Evolutionary conservation across 371 early-diverging fungal species (phyloP), one percentile per base, ranked within the genome.

Genomic region (Mortierella sp.): DNA sequence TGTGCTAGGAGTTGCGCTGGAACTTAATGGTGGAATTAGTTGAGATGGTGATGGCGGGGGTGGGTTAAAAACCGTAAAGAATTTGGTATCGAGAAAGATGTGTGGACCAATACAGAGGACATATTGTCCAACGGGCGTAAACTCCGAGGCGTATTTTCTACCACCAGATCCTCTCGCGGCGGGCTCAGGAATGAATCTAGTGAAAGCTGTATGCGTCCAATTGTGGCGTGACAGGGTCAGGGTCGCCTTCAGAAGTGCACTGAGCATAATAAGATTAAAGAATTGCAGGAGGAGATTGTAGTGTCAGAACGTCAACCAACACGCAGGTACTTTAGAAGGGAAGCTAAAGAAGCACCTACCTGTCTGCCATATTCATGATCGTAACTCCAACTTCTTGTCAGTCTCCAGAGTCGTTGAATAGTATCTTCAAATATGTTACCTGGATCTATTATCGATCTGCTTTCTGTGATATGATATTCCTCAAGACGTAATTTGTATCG

Each of bases 71-170:
- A 80, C 75, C 6, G 72, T 59, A 64, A 53, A 80, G 55, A 80
- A 80, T 53, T 65, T 70, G 37, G 81, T 80, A 31, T 80, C 75
- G 49, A 75, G 56, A 51, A 80, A 80, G 40, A 80, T 74, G 60
- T 80, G 80, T 1, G 74, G 80, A 17, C 80, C 81, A 37, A 80
- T 80, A 62, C 81, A 75, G 62, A 80, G 68, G 35, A 72, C 71
- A 43, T 61, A 80, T 13, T 56, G 32, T 40, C 81, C 75, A 49
- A 72, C 65, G 17, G 62, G 58, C n/a, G 73, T 58, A 40, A 73
- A 13, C 29, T 73, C 79, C 8, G 81, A 71, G 12, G 68, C 61
- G 26, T 64, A 64, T 28, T 68, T 70, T 29, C 75, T 80, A 22
- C 72, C 75, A 2, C 71, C 71, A 22, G 75, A 31, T 35, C 68